A percentile compares a stretch with the other conserved stretches of the same genome.
phyloP scores from a whole-genome alignment of 345 rosid species.

The Populus deltoides region DNA sequence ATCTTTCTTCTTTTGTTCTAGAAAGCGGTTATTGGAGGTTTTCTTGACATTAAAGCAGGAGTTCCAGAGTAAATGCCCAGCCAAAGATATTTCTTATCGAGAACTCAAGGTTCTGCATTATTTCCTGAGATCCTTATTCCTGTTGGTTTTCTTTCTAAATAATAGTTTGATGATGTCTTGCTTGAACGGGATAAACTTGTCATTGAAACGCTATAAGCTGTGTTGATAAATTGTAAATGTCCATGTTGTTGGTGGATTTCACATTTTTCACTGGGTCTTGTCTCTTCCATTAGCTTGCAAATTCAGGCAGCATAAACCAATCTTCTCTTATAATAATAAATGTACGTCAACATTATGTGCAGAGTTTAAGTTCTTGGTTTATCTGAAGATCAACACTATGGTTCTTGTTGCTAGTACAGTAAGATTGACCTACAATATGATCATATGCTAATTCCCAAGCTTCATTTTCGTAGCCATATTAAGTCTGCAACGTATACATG shows the following conservation, averaged over 20 bases:
- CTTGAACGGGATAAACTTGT: background rate
- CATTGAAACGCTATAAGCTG: no score
- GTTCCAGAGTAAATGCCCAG: slow-evolving; percentile 16
- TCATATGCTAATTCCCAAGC: no score
- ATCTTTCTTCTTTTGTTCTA: slow-evolving; percentile 18
- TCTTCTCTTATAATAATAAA: background rate
- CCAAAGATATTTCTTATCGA: slow-evolving; percentile 46
- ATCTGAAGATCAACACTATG: no score
- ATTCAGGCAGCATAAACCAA: background rate
- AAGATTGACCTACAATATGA: background rate
- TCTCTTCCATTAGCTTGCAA: background rate
- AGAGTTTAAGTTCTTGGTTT: background rate
- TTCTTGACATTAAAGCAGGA: slow-evolving; percentile 44
- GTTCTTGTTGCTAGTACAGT: background rate
- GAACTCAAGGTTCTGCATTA: slow-evolving; percentile 68
- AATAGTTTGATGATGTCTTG: background rate
- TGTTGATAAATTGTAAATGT: background rate
- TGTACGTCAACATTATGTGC: background rate
- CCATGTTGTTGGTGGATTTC: background rate
- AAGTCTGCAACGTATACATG: no score
- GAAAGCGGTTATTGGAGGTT: slow-evolving; percentile 56
- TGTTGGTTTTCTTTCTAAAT: background rate
- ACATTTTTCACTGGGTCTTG: background rate
- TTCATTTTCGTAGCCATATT: no score
- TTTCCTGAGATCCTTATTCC: background rate